Evolutionary conservation across 371 early-diverging fungal genomes (phyloP), one percentile per base, ranked within the genome.

Genomic region (Mortierella polycephala): DNA sequence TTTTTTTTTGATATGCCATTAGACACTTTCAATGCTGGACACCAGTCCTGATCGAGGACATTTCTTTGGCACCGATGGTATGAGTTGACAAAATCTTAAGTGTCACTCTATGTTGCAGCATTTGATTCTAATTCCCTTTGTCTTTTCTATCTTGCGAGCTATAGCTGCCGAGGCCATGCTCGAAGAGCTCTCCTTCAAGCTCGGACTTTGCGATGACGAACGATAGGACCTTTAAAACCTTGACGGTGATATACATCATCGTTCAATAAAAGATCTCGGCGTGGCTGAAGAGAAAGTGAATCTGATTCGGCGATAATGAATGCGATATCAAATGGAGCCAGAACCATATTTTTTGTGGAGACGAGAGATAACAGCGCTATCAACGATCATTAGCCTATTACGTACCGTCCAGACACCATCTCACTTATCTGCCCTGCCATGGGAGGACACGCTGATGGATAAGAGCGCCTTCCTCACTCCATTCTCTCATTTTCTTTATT

Each of bases 161-260:
- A 0, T 67, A 77, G 72, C 69, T 58, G 64, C 66, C 12, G 79
- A 72, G 62, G 79, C 79, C 3, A 77, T 77, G 79, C n/a, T 72
- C 20, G 79, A 77, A 46, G 71, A 77, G 37, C 62, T 77, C 6
- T 47, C 68, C 8, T 77, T 64, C 69, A 77, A 77, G 41, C 46
- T 72, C 23, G 66, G 54, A 47, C 50, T 79, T 18, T 79, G 69
- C 45, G 66, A 64, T 7, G 60, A 62, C 13, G 62, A 62, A 6
- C n/a, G 45, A 11, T 4, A 47, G 39, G 30, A 41, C 45, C n/a
- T n/a, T 16, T n/a, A 52, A 39, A 56, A n/a, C n/a, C n/a, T n/a
- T n/a, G n/a, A n/a, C n/a, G n/a, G n/a, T n/a, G n/a, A n/a, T n/a
- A n/a, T n/a, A n/a, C n/a, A n/a, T n/a, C n/a, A n/a, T n/a, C n/a